Evolutionary conservation across 2,329 filamentous ascomycete genomes (phyloP).

Genomic region (Monilinia fructicola): DNA sequence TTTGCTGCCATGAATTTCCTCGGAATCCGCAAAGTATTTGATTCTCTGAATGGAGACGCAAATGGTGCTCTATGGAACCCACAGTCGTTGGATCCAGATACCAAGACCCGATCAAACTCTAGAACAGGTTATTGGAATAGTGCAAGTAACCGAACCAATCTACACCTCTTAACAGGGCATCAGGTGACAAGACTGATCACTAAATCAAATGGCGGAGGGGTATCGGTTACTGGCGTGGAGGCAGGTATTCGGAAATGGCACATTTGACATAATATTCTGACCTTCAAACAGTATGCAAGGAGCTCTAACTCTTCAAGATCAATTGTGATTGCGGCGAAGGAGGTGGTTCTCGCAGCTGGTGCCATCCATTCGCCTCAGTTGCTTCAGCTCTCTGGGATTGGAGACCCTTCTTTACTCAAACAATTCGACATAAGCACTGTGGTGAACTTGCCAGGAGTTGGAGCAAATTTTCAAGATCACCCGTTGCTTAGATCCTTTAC

Average conservation of each 20-base stretch:
- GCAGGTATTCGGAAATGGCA: neutral
- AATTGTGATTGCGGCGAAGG: constrained; percentile 35
- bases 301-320: constrained; percentile 36
- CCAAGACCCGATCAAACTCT: constrained; percentile 19
- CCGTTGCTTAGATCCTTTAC: constrained; percentile 28
- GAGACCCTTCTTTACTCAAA: constrained; percentile 46
- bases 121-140: constrained; percentile 20
- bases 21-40: constrained; percentile 12
- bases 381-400: constrained; percentile 53
- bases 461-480: constrained; percentile 52
- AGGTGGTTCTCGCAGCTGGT: constrained; percentile 53
- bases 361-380: constrained; percentile 53
- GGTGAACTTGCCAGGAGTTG: constrained; percentile 51
- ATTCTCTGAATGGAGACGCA: constrained; percentile 17
- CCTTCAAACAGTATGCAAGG: constrained; percentile 9
- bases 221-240: constrained; percentile 17
- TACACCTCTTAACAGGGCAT: constrained; percentile 19
- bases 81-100: constrained; percentile 15
- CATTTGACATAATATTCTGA: neutral
- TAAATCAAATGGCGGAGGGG: neutral
- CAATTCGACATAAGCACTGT: constrained; percentile 46
- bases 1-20: constrained; percentile 20
- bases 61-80: constrained; percentile 21
- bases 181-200: constrained; percentile 20
- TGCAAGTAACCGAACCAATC: constrained; percentile 18